Base-by-base conservation (phyloP, 1,284 basidiomycete species). In the Cryptococcus sp. region DNA sequence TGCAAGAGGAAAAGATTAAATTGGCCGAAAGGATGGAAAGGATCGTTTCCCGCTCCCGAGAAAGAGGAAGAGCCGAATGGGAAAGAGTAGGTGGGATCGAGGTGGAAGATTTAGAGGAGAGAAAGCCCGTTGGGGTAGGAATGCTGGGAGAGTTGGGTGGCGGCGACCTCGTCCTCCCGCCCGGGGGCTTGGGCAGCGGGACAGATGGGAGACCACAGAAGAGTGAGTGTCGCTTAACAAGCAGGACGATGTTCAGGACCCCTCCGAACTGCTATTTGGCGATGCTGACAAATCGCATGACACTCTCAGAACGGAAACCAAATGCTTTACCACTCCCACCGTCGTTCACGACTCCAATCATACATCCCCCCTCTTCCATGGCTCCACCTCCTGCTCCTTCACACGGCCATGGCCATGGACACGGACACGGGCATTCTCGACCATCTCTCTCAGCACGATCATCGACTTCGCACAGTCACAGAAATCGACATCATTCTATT, bases 1-100 rank as follows among this genome's bases (percentile, higher is more conserved):
- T 78, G 13, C 77, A 79, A 58, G 65, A 70, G 20, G 78, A 79
- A 47, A 80, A 80, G 65, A 63, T 75, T 26, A 63, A 63, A 41
- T 63, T 78, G 11, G 73, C 77, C 6, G 74, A 75, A 46, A 61
- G 75, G 39, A 65, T 80, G 56, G 73, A 74, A 51, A 58, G 69
- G 41, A 77, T 79, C 26, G 68, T 77, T 1, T 65, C 58, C 5
- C 56, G 77, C 10, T 74, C 75, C 10, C 63, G 69, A 23, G 76
- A 76, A 46, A 54, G 77, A 16, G 76, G 69, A 1, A 63, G 64
- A 45, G 62, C 69, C 11, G 76, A 79, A 51, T 79, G 75, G 75
- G 57, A 61, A 37, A 69, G 63, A 50, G 72, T 79, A 10, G 77
- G 73, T 17, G 76, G 75, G 15, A 72, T 73, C 59, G 75, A 76